Conservation (phyloP, 2,329 filamentous ascomycete genomes). For the Aspergillus carbonarius region DNA sequence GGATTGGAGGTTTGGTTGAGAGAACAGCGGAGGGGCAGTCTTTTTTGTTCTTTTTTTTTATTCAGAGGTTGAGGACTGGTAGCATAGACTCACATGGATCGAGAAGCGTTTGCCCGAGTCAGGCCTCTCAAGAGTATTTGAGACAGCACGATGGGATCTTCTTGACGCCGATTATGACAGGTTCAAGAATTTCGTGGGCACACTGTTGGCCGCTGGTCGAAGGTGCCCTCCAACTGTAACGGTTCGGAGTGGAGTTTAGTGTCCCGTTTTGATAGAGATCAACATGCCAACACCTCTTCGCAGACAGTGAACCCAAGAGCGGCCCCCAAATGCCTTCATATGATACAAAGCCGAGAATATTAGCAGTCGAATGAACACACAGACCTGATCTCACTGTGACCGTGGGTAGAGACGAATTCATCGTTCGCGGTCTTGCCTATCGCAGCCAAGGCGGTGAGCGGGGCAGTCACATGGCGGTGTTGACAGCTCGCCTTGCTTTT, state of each 20-base stretch:
- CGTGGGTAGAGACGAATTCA: neutral
- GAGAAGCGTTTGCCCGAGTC: constrained; percentile 27
- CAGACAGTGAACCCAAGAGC: neutral
- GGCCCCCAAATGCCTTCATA: neutral
- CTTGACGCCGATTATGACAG: constrained; percentile 5
- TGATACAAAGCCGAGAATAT: neutral
- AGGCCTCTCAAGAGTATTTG: constrained; percentile 25
- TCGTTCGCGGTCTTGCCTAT: neutral
- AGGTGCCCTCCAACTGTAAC: constrained; percentile 6
- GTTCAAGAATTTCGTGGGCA: constrained; percentile 7
- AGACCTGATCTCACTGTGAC: neutral
- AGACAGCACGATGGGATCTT: constrained; percentile 31
- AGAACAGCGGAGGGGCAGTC: neutral
- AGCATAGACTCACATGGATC: constrained; percentile 30
- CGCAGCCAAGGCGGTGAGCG: constrained; percentile 21
- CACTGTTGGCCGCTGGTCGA: constrained; percentile 7
- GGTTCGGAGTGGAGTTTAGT: constrained; percentile 26
- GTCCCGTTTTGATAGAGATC: constrained; percentile 27
- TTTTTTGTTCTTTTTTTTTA: constrained; percentile 5
- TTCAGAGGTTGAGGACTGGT: neutral
- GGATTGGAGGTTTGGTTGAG: neutral
- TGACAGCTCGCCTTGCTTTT: constrained; percentile 14
- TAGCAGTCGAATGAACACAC: neutral
- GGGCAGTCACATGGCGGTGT: constrained; percentile 34
- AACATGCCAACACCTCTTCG: constrained; percentile 11